Percentiles rank a stretch among this genome's conserved stretches.
phyloP scores from a whole-genome alignment of 768 basidiomycete genomes.

The Psilocybe azurescens region DNA sequence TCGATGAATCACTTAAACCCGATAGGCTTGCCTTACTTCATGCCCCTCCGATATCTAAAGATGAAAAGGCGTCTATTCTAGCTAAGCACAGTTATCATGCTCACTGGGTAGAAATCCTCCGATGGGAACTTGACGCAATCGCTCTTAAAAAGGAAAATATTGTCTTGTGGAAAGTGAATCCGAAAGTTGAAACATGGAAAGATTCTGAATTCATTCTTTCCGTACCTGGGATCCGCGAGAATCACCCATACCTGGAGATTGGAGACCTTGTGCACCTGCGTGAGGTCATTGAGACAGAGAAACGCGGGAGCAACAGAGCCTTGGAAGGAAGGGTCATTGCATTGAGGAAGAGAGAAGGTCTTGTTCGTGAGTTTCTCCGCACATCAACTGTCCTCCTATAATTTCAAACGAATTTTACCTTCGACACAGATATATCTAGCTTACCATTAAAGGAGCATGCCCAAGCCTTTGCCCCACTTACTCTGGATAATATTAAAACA shows the following conservation, averaged over 20 bases:
- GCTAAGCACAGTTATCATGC: constrained; percentile 36
- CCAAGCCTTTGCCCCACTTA: constrained; percentile 35
- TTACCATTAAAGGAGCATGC: constrained; percentile 46
- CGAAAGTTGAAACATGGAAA: constrained; percentile 42
- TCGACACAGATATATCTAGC: constrained; percentile 42
- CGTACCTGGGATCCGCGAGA: constrained; percentile 47
- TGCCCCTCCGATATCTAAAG: constrained; percentile 29
- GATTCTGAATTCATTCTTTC: constrained; percentile 41
- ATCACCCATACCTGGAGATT: constrained; percentile 46
- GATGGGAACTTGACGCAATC: constrained; percentile 50
- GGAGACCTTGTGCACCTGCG: constrained; percentile 52
- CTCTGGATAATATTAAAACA: constrained; percentile 22
- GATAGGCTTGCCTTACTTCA: constrained; percentile 33
- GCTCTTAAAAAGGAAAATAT: constrained; percentile 46
- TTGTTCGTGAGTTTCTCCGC: constrained; percentile 43
- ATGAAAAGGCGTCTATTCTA: constrained; percentile 29
- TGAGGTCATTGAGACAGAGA: constrained; percentile 37
- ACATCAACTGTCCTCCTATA: neutral
- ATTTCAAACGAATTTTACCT: neutral
- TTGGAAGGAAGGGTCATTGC: constrained; percentile 51
- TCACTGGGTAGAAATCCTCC: constrained; percentile 48
- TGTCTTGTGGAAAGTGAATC: constrained; percentile 45
- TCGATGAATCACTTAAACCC: constrained; percentile 28
- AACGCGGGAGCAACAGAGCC: constrained; percentile 41
- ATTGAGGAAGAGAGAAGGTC: constrained; percentile 50